Conservation (phyloP, 805 yeast genomes). For the Ogataea philodendri region DNA sequence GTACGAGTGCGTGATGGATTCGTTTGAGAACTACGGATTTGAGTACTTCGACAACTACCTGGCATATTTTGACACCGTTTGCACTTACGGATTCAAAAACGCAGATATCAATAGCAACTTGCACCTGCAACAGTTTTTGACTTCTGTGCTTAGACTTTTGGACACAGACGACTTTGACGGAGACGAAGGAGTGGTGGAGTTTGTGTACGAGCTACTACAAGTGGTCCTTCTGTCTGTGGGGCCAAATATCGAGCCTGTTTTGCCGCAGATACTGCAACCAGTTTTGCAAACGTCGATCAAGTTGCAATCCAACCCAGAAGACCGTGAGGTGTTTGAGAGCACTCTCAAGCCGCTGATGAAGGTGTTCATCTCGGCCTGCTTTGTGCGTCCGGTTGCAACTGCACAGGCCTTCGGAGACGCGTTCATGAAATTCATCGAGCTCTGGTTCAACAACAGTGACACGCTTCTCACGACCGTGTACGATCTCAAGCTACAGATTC, state of each 20-base stretch:
- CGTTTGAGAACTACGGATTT: conserved; percentile 51
- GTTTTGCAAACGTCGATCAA: conserved; percentile 33
- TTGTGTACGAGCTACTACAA: conserved; percentile 20
- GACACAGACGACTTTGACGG: conserved; percentile 18
- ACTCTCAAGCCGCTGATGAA: conserved; percentile 35
- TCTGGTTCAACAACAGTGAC: conserved; percentile 50
- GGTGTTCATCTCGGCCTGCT: conserved; percentile 40
- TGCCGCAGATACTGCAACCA: conserved; percentile 18
- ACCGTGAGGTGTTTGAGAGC: conserved; percentile 19
- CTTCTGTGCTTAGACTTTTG: conserved; percentile 21
- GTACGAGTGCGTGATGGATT: conserved; percentile 40
- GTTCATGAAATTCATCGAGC: conserved; percentile 39
- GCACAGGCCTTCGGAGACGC: conserved; percentile 39
- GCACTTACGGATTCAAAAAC: conserved; percentile 42
- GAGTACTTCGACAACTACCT: conserved; percentile 49
- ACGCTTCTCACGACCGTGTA: conserved; percentile 49
- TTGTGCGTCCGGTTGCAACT: conserved; percentile 39
- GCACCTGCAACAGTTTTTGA: conserved; percentile 24
- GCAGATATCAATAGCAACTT: conserved; percentile 17
- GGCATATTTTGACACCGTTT: conserved; percentile 48
- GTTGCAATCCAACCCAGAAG: conserved; percentile 22
- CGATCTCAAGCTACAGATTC: conserved; percentile 52
- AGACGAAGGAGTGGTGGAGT: conserved; percentile 25
- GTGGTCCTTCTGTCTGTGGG: conserved; percentile 19
- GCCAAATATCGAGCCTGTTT: conserved; percentile 17